Evolutionary conservation across 2,329 filamentous ascomycete species (phyloP), one percentile per base, ranked within the genome.

Genomic region (Dothidotthia symphoricarpi): DNA sequence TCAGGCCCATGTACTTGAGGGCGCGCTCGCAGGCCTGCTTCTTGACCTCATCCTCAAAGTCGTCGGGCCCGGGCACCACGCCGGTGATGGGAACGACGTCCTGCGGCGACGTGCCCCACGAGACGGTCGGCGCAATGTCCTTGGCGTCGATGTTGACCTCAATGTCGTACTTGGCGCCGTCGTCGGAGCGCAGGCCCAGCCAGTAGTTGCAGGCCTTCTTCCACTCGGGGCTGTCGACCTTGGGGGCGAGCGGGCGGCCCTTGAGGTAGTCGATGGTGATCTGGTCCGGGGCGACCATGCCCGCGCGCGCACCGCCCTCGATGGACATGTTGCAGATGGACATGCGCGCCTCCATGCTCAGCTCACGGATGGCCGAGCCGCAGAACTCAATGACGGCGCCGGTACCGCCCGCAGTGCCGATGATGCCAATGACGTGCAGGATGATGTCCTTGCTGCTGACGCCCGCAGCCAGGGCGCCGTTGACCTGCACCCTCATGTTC

Each of bases 251-350:
- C 26, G 93, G 93, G 47, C 85, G 82, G 56, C 85, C 88, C 75
- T 93, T 93, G 59, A 98, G 85, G 66, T 97, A 98, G 53, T 95
- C 88, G 57, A 95, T 95, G 17, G 93, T 97, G 41, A 76, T 86
- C 63, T 96, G 85, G 61, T 98, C 93, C 4, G 93, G 93, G 8
- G 93, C 93, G 43, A 98, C 84, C 89, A 98, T 95, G 53, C 93
- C 93, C 44, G 91, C 91, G 71, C 93, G 81, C 31, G 93, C 93
- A 69, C 93, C 93, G 54, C 78, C 93, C 75, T 98, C 93, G 55
- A 97, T 96, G 11, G 90, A 89, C 93, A 97, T 97, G 75, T 98
- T 98, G 76, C 93, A 97, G 67, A 98, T 95, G 48, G 90, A 96
- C 93, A 98, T 97, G 54, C 93, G 83, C 28, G 91, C 93, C 71